A percentile compares a stretch with the other conserved stretches of the same genome.
phyloP scores from a whole-genome alignment of 1,139 yeast species.

The Geotrichum histeridarum region DNA sequence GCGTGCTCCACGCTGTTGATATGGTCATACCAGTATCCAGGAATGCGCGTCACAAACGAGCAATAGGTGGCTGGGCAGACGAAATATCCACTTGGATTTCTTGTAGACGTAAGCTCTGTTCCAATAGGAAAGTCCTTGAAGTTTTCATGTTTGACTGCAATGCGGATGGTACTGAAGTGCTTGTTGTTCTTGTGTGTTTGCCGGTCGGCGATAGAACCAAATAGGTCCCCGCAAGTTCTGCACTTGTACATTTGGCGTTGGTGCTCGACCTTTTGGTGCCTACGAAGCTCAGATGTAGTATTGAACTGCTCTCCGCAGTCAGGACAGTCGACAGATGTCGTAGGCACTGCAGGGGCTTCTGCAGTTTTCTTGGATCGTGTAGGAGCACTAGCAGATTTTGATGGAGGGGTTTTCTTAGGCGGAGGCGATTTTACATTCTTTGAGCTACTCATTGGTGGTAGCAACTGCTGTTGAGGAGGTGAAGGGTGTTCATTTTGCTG shows the following conservation, averaged over 20 bases:
- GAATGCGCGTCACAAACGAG: slow-evolving; percentile 30
- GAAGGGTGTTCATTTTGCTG: not conserved
- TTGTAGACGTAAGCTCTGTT: slow-evolving; percentile 22
- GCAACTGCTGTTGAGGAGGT: slow-evolving; percentile 1
- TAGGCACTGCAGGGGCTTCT: not conserved
- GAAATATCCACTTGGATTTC: slow-evolving; percentile 29
- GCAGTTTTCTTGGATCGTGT: not conserved
- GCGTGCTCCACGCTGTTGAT: slow-evolving; percentile 29
- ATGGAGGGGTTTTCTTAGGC: not conserved
- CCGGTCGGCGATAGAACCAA: slow-evolving; percentile 30
- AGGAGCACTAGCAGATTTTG: not conserved
- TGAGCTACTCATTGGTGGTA: slow-evolving; percentile 4
- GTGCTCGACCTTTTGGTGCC: slow-evolving; percentile 28
- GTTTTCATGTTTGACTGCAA: slow-evolving; percentile 23
- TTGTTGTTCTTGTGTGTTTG: slow-evolving; percentile 33
- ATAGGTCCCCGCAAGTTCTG: slow-evolving; percentile 31
- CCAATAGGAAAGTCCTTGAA: slow-evolving; percentile 26
- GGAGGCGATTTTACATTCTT: not conserved
- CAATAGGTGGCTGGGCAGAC: slow-evolving; percentile 29
- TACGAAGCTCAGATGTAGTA: slow-evolving; percentile 26
- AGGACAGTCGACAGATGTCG: slow-evolving; percentile 9
- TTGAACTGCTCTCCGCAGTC: slow-evolving; percentile 26
- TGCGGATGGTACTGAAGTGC: slow-evolving; percentile 28
- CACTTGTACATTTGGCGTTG: slow-evolving; percentile 28
- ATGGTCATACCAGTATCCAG: slow-evolving; percentile 32